Base-by-base conservation (phyloP, 1,284 basidiomycete genomes). In the Pseudozyma tsukubaensis region DNA sequence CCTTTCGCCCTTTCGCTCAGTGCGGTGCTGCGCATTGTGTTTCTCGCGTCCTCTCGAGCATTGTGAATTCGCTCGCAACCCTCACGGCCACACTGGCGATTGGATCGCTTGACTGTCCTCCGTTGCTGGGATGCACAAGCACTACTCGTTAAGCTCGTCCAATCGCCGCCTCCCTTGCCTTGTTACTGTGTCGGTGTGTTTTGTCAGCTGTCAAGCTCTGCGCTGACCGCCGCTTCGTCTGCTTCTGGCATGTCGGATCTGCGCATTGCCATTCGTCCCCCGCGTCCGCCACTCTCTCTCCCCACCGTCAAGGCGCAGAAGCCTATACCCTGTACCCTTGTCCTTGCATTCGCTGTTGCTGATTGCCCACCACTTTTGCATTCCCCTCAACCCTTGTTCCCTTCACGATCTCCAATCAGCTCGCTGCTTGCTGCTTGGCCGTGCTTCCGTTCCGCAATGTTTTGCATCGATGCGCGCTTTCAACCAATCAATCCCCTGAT, bases 121-220 rank as follows among this genome's bases (percentile, higher is more conserved):
- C 55, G 55, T 29, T 29, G 24, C 24, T 29, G 3, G 24, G 6
- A 29, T 3, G 24, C 24, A 29, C 3, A 29, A 29, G 24, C 24
- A 29, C 19, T 39, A 19, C 19, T n/a, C 50, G 36, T 50, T 8
- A 50, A 34, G 48, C 14, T 36, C 34, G 9, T 35, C 34, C 48
- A 36, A 18, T 50, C 16, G 13, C 35, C 34, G 49, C 10, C 32
- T n/a, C 43, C 34, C 13, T 29, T 45, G 19, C 19, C n/a, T 4
- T 16, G 29, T 29, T 35, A 18, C 35, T 45, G 24, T 29, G 24
- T 29, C 3, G 3, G 24, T 29, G 24, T 29, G 24, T 37, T 35
- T 50, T 59, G 67, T 43, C 67, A 64, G 60, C 67, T 69, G 59
- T 69, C 66, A 63, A 63, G 49, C 36, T 55, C 52, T 59, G 66